Evolutionary conservation across 2,329 filamentous ascomycete genomes (phyloP).

Genomic region (Stemphylium lycopersici): DNA sequence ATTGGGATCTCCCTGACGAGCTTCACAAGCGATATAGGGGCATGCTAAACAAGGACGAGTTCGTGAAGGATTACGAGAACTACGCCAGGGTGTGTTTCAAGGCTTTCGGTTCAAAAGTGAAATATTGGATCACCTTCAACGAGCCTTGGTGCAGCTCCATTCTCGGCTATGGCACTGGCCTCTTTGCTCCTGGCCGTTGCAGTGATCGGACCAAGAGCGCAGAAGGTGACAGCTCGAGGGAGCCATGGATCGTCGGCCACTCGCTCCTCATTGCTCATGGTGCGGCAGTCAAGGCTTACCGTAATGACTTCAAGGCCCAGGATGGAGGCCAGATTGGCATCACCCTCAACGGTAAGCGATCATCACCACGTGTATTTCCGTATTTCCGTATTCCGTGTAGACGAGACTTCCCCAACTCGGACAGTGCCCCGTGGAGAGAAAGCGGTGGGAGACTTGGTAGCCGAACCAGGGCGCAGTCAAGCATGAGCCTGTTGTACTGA

Average conservation of each 20-base stretch:
- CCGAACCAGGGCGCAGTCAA: neutral
- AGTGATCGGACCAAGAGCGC: constrained; percentile 74
- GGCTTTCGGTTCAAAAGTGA: constrained; percentile 73
- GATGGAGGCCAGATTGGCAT: constrained; percentile 82
- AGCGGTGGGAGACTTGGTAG: neutral
- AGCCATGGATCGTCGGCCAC: constrained; percentile 85
- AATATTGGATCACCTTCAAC: constrained; percentile 90
- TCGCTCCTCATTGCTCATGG: constrained; percentile 81
- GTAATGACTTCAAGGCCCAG: constrained; percentile 77
- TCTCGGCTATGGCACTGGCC: constrained; percentile 77
- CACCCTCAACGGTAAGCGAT: constrained; percentile 73
- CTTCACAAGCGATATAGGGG: constrained; percentile 83
- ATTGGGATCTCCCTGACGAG: constrained; percentile 85
- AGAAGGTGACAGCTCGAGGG: constrained; percentile 74
- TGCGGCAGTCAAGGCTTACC: constrained; percentile 79
- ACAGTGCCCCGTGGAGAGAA: too few relatives aligned
- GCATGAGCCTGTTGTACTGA: constrained; percentile 21
- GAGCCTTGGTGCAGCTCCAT: constrained; percentile 87
- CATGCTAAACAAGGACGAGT: constrained; percentile 79
- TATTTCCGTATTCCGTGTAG: neutral
- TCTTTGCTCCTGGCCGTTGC: constrained; percentile 82
- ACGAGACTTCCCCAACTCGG: too few relatives aligned
- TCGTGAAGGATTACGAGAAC: constrained; percentile 78
- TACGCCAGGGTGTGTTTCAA: constrained; percentile 80
- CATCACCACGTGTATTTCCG: constrained; percentile 23